Conservation (phyloP, 2,329 filamentous ascomycete species). For the Exophiala calicioides region DNA sequence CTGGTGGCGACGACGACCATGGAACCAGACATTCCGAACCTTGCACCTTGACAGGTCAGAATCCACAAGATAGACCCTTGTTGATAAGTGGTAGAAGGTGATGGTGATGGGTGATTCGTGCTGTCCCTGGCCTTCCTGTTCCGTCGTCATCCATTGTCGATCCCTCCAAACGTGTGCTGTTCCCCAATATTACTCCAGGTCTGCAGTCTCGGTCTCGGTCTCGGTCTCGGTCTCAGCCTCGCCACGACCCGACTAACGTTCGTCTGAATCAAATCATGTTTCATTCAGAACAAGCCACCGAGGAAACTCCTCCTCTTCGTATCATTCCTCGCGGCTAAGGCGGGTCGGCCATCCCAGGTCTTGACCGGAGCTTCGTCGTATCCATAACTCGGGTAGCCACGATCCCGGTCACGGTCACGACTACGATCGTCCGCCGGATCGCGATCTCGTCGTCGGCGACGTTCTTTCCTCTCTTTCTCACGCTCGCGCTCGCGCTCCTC, state of each 20-base stretch:
- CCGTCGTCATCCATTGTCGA: too few species aligned
- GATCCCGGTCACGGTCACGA: too few species aligned
- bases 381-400: conserved; percentile 25
- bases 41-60: too few species aligned
- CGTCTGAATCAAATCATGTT: neutral
- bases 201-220: too few species aligned
- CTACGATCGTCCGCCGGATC: conserved; percentile 18
- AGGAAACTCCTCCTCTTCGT: conserved; percentile 31
- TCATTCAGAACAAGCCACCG: conserved; percentile 26
- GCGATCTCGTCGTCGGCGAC: conserved; percentile 19
- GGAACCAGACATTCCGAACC: too few species aligned
- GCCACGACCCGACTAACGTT: neutral
- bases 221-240: neutral
- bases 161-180: too few species aligned
- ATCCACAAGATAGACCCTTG: too few species aligned
- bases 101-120: too few species aligned
- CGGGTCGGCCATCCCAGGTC: conserved; percentile 28
- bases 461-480: conserved; percentile 20
- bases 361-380: conserved; percentile 31
- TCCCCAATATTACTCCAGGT: too few species aligned
- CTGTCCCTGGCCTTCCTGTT: too few species aligned
- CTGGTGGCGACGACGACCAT: too few species aligned
- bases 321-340: conserved; percentile 24
- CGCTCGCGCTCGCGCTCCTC: conserved; percentile 26
- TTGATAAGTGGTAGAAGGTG: too few species aligned